These are phyloP conservation scores for Penicillium carneum DNA, from an alignment of 2,329 filamentous ascomycete species.

Conservation along the genomic window DNA sequence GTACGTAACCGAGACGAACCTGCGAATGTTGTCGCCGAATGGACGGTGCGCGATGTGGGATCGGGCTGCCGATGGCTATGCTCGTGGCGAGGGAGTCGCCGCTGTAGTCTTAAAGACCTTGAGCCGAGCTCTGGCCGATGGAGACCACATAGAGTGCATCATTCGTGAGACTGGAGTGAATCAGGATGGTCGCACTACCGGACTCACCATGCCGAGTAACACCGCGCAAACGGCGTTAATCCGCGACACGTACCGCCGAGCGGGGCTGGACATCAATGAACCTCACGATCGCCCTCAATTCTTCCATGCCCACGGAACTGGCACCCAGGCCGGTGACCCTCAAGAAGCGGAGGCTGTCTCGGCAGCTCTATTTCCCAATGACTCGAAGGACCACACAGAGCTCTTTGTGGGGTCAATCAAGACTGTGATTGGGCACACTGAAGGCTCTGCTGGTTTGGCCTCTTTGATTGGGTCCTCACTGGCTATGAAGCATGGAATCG, in stretches of 20 bases:
- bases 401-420: too few relatives aligned
- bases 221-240: not conserved
- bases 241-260: not conserved
- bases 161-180: not conserved
- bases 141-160: not conserved
- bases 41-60: conserved; percentile 9
- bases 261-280: too few relatives aligned
- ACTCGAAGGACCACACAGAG: too few relatives aligned
- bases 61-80: not conserved
- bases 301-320: too few relatives aligned
- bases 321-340: too few relatives aligned
- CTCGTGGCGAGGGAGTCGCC: conserved; percentile 3
- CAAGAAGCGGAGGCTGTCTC: too few relatives aligned
- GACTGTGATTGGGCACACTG: too few relatives aligned
- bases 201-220: not conserved
- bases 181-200: not conserved
- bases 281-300: too few relatives aligned
- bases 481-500: too few relatives aligned
- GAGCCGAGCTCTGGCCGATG: not conserved
- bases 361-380: too few relatives aligned
- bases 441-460: too few relatives aligned
- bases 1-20: not conserved
- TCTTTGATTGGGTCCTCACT: too few relatives aligned
- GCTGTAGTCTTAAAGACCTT: conserved; percentile 1
- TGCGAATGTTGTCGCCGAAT: not conserved